These are phyloP conservation scores for Blastosporella zonata DNA, from an alignment of 1,284 basidiomycete genomes.

Conservation along the genomic window DNA sequence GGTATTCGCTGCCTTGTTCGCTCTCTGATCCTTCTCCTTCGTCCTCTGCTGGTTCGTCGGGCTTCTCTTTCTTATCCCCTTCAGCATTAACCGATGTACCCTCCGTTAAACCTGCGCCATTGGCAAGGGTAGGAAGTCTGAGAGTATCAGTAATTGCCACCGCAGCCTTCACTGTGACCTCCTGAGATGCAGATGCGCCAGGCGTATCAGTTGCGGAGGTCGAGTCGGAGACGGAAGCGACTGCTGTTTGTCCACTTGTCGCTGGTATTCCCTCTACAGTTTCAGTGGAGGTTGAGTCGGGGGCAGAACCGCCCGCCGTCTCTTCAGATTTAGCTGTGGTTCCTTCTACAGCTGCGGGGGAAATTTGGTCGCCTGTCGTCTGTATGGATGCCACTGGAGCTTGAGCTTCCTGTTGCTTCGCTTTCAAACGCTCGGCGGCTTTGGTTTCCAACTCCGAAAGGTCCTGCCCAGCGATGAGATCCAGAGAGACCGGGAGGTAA, in stretches of 20 bases:
- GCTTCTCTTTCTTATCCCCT: background rate
- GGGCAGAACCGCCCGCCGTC: background rate
- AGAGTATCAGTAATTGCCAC: too few species aligned
- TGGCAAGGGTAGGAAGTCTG: too few species aligned
- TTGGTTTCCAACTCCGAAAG: conserved; percentile 33
- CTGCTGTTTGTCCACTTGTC: background rate
- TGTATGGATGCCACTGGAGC: conserved; percentile 9
- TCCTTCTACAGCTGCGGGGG: background rate
- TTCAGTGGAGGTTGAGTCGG: too few species aligned
- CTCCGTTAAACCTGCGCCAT: too few species aligned
- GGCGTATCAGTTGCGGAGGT: too few species aligned
- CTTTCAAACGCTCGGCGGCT: conserved; percentile 29
- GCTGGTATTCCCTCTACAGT: background rate
- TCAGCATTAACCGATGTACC: too few species aligned
- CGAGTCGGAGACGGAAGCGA: too few species aligned
- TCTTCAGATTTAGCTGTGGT: too few species aligned
- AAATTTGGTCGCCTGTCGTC: background rate
- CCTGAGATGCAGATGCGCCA: too few species aligned
- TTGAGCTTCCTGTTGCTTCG: conserved; percentile 24
- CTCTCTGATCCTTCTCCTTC: background rate
- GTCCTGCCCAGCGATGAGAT: conserved; percentile 34
- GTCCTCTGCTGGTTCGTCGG: background rate
- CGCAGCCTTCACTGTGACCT: too few species aligned
- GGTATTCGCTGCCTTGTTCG: background rate
- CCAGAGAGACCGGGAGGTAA: conserved; percentile 32